Evolutionary conservation across 306 rosid species (phyloP).

Genomic region (Cucumis hystrix): DNA sequence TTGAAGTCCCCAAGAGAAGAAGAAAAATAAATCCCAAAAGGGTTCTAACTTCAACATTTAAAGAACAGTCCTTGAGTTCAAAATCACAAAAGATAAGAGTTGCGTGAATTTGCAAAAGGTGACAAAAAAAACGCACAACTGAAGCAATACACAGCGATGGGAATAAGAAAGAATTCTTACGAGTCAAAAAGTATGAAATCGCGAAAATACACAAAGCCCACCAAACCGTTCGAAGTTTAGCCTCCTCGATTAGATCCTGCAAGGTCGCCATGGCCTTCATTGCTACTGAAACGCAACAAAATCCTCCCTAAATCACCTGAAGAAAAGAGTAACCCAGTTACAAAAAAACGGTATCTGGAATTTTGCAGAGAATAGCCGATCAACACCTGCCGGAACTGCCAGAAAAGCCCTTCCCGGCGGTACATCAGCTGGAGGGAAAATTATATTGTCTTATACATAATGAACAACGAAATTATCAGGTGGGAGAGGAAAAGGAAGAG

Average conservation of each 20-base stretch:
- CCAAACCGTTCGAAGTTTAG: constrained; percentile 72
- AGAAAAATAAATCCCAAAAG: not conserved
- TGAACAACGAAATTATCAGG: not conserved
- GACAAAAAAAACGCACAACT: not conserved
- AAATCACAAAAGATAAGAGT: not conserved
- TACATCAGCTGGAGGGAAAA: not conserved
- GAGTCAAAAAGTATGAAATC: constrained; percentile 61
- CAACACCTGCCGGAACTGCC: not conserved
- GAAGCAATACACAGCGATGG: not conserved
- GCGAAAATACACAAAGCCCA: constrained; percentile 76
- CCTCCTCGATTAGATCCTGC: constrained; percentile 70
- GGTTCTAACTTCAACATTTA: not conserved
- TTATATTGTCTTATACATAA: no score
- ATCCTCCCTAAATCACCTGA: not conserved
- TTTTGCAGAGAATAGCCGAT: not conserved
- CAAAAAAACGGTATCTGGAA: not conserved
- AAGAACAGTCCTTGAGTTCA: not conserved
- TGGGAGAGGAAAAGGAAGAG: not conserved
- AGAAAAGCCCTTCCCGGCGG: not conserved
- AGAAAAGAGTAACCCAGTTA: not conserved
- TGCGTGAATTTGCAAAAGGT: not conserved
- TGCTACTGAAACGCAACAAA: constrained; percentile 9
- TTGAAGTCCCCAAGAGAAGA: not conserved
- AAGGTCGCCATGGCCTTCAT: constrained; percentile 55
- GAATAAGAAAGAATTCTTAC: constrained; percentile 27